Percentiles rank a stretch among this genome's conserved stretches.
Evolutionary conservation across 2,329 filamentous ascomycete species (phyloP).

Genomic region (Knoxdaviesia proteae): DNA sequence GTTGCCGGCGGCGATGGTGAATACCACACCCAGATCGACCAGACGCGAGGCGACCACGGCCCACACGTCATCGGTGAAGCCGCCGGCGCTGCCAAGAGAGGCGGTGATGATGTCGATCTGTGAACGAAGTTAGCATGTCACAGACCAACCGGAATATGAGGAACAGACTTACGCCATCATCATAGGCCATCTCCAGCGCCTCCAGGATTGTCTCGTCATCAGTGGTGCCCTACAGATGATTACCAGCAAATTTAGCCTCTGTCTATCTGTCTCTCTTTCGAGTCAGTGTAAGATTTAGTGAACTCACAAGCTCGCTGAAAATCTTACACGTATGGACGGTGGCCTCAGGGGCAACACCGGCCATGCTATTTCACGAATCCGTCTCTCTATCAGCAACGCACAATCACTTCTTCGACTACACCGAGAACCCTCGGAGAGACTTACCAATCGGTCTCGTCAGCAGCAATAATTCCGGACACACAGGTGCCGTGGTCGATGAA

Average conservation of each 20-base stretch:
- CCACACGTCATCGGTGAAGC: slow-evolving; percentile 21
- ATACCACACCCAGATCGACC: slow-evolving; percentile 24
- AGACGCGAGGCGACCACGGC: slow-evolving; percentile 19
- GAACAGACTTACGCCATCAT: no score
- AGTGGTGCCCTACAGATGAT: slow-evolving; percentile 18
- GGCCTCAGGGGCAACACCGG: slow-evolving; percentile 9
- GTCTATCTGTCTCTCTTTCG: no score
- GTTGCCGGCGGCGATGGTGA: slow-evolving; percentile 30
- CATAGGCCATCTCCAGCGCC: slow-evolving; percentile 14
- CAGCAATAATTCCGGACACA: slow-evolving; percentile 11
- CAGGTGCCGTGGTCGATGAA: slow-evolving; percentile 17
- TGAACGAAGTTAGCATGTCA: not conserved
- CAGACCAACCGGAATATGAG: no score
- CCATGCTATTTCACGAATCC: no score
- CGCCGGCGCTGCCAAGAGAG: slow-evolving; percentile 17
- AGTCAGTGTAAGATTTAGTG: no score
- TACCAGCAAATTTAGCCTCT: no score
- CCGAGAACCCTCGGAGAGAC: no score
- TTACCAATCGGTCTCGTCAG: slow-evolving; percentile 9
- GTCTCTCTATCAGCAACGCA: no score
- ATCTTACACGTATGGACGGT: slow-evolving; percentile 6
- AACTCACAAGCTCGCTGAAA: slow-evolving; percentile 7
- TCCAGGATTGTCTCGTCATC: slow-evolving; percentile 14
- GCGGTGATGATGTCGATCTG: slow-evolving; percentile 20
- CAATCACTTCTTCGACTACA: no score